Evolutionary conservation across 352 stramenopile species (phyloP).

Genomic region (Elongisporangium senticosum): DNA sequence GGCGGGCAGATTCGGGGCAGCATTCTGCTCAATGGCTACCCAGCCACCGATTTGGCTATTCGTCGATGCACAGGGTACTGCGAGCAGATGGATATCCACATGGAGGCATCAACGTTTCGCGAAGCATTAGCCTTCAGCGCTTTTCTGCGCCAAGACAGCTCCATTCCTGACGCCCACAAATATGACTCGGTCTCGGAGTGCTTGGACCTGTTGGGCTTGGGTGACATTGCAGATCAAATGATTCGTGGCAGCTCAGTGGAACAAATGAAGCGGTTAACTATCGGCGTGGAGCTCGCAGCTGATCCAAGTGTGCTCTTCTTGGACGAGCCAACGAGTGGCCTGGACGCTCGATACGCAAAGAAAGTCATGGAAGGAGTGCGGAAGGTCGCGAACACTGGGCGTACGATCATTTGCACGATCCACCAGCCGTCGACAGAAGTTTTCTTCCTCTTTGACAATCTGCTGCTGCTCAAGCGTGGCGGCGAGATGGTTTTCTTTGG

Average conservation of each 20-base stretch:
- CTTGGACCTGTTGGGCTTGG: slow-evolving; percentile 33
- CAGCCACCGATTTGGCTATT: slow-evolving; percentile 26
- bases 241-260: slow-evolving; percentile 32
- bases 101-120: slow-evolving; percentile 74
- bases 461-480: slow-evolving; percentile 58
- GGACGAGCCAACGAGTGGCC: slow-evolving; percentile 79
- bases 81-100: slow-evolving; percentile 81
- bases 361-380: slow-evolving; percentile 81
- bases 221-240: slow-evolving; percentile 28
- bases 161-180: slow-evolving; percentile 26
- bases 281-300: slow-evolving; percentile 88
- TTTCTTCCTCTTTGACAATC: slow-evolving; percentile 76
- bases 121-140: slow-evolving; percentile 88
- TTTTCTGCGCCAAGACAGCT: slow-evolving; percentile 46
- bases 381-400: slow-evolving; percentile 61
- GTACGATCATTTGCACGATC: slow-evolving; percentile 83
- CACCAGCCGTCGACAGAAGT: slow-evolving; percentile 83
- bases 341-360: slow-evolving; percentile 80
- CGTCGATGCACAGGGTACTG: slow-evolving; percentile 33
- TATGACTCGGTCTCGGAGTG: slow-evolving; percentile 32
- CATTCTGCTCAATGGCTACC: slow-evolving; percentile 40
- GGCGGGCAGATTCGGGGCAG: slow-evolving; percentile 52
- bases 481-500: slow-evolving; percentile 36
- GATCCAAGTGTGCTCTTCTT: slow-evolving; percentile 78
- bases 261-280: slow-evolving; percentile 46